phyloP scores from a whole-genome alignment of 75 land plant genomes.

The Chamaecyparis obtusa region DNA sequence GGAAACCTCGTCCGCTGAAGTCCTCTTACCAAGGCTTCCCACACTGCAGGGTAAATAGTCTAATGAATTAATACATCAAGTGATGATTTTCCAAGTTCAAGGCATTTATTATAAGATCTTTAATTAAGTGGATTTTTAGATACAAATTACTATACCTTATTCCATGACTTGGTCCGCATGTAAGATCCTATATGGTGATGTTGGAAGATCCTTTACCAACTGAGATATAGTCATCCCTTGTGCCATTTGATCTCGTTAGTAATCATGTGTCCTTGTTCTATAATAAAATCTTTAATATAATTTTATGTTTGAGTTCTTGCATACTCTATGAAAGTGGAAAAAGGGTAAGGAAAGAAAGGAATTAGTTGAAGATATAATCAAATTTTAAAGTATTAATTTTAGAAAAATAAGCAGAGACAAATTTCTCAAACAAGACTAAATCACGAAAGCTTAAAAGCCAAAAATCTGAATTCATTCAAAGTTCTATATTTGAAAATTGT shows the following conservation, averaged over 20 bases:
- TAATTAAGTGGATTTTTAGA: not conserved
- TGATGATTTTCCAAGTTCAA: not conserved
- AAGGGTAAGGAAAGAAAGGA: too few species aligned
- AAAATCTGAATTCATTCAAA: not conserved
- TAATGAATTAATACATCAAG: not conserved
- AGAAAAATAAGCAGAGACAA: not conserved
- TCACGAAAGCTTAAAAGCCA: too few species aligned
- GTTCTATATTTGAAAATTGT: not conserved
- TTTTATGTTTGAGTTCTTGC: not conserved
- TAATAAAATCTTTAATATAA: not conserved
- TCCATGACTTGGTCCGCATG: slow-evolving; percentile 44
- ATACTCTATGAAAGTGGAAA: too few species aligned
- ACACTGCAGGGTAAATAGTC: slow-evolving; percentile 24
- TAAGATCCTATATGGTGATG: slow-evolving; percentile 19
- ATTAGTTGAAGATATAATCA: too few species aligned
- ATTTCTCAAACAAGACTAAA: too few species aligned
- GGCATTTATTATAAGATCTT: not conserved
- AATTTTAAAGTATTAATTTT: too few species aligned
- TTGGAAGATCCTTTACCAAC: slow-evolving; percentile 33
- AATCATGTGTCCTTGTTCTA: not conserved
- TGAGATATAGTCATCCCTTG: slow-evolving; percentile 51
- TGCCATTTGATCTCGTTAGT: not conserved
- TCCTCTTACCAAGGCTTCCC: slow-evolving; percentile 62
- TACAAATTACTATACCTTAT: slow-evolving; percentile 26
- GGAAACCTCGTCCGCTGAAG: slow-evolving; percentile 28